Conservation (phyloP, 768 basidiomycete genomes). For the Podaxis sp. region DNA sequence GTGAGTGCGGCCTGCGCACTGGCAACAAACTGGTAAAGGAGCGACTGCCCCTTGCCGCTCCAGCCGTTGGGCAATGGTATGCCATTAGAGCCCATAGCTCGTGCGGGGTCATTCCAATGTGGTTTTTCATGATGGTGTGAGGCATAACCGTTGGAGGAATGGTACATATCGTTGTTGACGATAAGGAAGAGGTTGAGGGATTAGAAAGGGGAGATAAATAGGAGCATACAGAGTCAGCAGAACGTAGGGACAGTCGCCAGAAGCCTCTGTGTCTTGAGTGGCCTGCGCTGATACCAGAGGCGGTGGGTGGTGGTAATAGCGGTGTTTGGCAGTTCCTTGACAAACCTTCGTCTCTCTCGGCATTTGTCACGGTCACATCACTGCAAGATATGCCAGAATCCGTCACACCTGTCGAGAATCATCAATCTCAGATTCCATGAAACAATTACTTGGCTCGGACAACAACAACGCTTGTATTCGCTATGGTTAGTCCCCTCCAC, state of each 20-base stretch:
- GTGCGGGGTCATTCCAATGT: constrained; percentile 25
- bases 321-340: constrained; percentile 12
- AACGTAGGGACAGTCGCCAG: constrained; percentile 6
- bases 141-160: constrained; percentile 27
- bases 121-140: constrained; percentile 22
- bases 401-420: not conserved
- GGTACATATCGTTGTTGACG: constrained; percentile 23
- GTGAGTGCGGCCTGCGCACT: constrained; percentile 4
- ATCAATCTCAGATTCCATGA: constrained; percentile 6
- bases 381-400: not conserved
- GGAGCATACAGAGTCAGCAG: constrained; percentile 11
- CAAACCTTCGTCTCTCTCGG: not conserved
- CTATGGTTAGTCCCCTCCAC: not conserved
- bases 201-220: constrained; percentile 19
- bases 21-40: not conserved
- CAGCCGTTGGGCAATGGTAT: constrained; percentile 25
- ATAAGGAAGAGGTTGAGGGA: not conserved
- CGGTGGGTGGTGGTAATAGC: not conserved
- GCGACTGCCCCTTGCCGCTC: not conserved
- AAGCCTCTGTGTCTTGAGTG: not conserved
- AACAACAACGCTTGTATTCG: not conserved
- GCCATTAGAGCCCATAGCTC: constrained; percentile 30
- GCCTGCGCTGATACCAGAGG: constrained; percentile 2
- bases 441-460: not conserved
- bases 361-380: not conserved